Percentiles rank a stretch among this genome's conserved stretches.
Conservation (phyloP, 2,329 filamentous ascomycete species). For the Fusarium tanahbumbuense region DNA sequence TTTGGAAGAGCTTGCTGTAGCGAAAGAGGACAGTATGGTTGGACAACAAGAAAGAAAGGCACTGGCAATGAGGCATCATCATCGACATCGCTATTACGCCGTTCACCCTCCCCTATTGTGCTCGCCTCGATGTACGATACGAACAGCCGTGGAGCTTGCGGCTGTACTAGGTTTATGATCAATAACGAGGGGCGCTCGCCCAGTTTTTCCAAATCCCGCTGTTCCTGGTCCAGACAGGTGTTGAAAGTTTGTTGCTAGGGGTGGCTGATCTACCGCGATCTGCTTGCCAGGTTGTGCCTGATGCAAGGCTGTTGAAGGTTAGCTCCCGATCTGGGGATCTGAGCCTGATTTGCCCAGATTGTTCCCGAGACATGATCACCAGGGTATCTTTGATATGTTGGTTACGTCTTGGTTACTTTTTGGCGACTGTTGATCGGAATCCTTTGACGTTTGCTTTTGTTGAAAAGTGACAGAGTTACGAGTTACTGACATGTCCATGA, state of each 20-base stretch:
- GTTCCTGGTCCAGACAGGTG: conserved; percentile 22
- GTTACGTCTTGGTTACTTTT: not conserved
- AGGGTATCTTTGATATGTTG: conserved; percentile 6
- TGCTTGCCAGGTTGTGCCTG: conserved; percentile 18
- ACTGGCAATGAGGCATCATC: conserved; percentile 17
- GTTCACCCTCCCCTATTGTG: conserved; percentile 34
- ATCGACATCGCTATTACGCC: conserved; percentile 31
- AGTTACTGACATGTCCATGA: not conserved
- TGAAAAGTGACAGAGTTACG: conserved; percentile 1
- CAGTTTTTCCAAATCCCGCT: conserved; percentile 36
- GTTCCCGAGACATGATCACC: conserved; percentile 25
- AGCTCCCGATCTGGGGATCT: conserved; percentile 13
- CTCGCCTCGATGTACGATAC: conserved; percentile 36
- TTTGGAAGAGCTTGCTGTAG: conserved; percentile 48
- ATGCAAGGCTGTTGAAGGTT: conserved; percentile 18
- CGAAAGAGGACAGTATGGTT: conserved; percentile 36
- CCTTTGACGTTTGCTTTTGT: conserved; percentile 13
- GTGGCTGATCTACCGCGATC: conserved; percentile 20
- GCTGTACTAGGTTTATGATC: conserved; percentile 40
- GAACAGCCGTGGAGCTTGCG: conserved; percentile 21
- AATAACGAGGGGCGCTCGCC: conserved; percentile 42
- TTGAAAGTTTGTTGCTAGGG: conserved; percentile 9
- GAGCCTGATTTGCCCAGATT: conserved; percentile 3
- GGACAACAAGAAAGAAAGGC: conserved; percentile 27
- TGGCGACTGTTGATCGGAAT: not conserved